A percentile compares a stretch with the other conserved stretches of the same genome.
These are phyloP conservation scores for Andrographis paniculata DNA, from an alignment of 305 asterid genomes.

Conservation along the genomic window DNA sequence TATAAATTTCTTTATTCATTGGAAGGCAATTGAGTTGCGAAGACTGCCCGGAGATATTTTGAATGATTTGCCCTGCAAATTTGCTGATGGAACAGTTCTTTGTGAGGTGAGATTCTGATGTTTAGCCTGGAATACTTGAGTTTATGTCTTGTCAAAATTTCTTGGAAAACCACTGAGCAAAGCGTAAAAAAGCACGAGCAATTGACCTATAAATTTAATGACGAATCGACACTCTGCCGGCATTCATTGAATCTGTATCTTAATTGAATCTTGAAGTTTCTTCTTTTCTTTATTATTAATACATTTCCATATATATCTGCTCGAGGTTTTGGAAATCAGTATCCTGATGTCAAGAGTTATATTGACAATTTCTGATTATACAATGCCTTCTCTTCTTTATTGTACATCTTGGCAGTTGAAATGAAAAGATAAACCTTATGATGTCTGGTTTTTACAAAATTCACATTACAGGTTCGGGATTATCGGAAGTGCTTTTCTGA, in stretches of 20 bases:
- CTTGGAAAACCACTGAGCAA: neutral
- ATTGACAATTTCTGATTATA: slow-evolving; percentile 1
- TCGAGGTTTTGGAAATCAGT: too few species aligned
- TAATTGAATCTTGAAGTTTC: too few species aligned
- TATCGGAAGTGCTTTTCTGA: slow-evolving; percentile 63
- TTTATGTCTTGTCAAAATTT: neutral
- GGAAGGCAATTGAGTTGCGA: slow-evolving; percentile 93
- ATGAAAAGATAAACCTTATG: slow-evolving; percentile 12
- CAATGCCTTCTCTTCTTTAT: neutral
- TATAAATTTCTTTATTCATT: slow-evolving; percentile 13
- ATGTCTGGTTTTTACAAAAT: slow-evolving; percentile 8
- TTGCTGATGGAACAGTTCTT: slow-evolving; percentile 51
- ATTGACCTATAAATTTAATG: neutral
- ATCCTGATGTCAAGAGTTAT: too few species aligned
- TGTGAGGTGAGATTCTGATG: slow-evolving; percentile 63
- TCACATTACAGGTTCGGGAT: slow-evolving; percentile 68
- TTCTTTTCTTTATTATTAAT: neutral
- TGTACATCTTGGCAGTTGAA: too few species aligned
- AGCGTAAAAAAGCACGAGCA: neutral
- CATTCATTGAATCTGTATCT: too few species aligned
- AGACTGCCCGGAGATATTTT: slow-evolving; percentile 82
- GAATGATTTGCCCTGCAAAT: slow-evolving; percentile 91
- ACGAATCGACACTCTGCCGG: too few species aligned
- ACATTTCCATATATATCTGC: too few species aligned
- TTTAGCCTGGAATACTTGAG: slow-evolving; percentile 10